Evolutionary conservation across 2,329 filamentous ascomycete genomes (phyloP).

Genomic region (Thermochaetoides dissita): DNA sequence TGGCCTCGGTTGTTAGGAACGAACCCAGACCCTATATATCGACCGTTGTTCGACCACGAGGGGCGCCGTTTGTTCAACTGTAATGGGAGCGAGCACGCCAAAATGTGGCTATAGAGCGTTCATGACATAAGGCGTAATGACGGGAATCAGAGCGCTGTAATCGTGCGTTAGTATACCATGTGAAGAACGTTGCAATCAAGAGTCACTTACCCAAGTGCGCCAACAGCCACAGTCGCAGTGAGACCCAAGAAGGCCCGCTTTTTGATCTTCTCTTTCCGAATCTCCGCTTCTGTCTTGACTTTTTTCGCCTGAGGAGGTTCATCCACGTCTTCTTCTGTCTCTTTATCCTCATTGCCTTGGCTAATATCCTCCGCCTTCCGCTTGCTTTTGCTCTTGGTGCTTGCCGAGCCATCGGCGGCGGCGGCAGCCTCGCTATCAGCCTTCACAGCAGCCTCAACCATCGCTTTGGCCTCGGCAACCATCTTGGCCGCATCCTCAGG

Average conservation of each 20-base stretch:
- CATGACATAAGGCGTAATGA: conserved; percentile 14
- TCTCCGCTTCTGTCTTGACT: conserved; percentile 63
- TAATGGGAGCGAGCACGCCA: neutral
- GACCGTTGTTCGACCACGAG: too few species aligned
- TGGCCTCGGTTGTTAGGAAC: too few species aligned
- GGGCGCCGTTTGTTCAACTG: too few species aligned
- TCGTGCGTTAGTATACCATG: conserved; percentile 1
- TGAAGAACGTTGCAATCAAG: neutral
- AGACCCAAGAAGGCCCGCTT: conserved; percentile 76
- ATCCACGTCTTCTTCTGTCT: conserved; percentile 22
- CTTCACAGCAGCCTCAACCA: conserved; percentile 57
- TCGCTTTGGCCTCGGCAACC: conserved; percentile 73
- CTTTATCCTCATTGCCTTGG: conserved; percentile 21
- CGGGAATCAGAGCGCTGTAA: conserved; percentile 14
- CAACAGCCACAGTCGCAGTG: conserved; percentile 60
- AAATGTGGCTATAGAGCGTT: conserved; percentile 11
- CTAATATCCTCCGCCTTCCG: conserved; percentile 16
- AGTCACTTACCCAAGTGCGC: conserved; percentile 59
- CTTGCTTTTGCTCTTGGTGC: conserved; percentile 12
- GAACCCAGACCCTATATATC: too few species aligned
- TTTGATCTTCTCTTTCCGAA: conserved; percentile 75
- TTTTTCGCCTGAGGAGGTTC: conserved; percentile 53
- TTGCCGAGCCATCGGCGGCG: conserved; percentile 1
- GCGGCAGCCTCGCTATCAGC: conserved; percentile 24
- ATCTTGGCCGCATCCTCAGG: conserved; percentile 69